Conservation (phyloP, 2,329 filamentous ascomycete genomes). For the Epichloe amarillans region DNA sequence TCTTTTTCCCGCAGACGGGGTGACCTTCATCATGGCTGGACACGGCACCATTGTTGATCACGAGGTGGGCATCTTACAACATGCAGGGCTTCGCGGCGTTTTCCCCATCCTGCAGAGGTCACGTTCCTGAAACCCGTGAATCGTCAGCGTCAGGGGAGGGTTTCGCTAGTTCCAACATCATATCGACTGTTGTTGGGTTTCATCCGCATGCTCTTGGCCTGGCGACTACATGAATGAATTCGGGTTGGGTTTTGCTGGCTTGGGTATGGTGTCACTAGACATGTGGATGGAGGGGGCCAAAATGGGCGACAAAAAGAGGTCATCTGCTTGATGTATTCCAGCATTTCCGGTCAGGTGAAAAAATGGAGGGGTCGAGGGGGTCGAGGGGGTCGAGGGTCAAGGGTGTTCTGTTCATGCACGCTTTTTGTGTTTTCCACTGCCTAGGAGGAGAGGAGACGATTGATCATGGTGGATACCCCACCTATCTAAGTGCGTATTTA, state of each 20-base stretch:
- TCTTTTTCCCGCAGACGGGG: background rate
- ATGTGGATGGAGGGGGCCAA: background rate
- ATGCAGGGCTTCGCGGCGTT: background rate
- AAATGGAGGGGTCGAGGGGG: too few species aligned
- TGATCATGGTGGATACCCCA: too few species aligned
- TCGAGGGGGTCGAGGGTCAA: too few species aligned
- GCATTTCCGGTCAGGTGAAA: background rate
- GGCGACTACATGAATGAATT: background rate
- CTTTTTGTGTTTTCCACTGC: background rate
- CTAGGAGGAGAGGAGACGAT: too few species aligned
- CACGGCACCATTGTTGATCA: background rate
- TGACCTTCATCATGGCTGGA: background rate
- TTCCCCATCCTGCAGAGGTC: background rate
- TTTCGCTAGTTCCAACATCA: too few species aligned
- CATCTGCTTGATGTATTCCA: background rate
- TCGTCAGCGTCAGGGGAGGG: background rate
- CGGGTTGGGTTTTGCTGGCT: background rate
- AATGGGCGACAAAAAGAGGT: background rate
- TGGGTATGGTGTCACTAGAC: background rate
- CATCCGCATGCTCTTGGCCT: background rate
- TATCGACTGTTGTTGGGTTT: background rate
- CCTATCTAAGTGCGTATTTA: background rate
- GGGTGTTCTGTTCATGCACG: background rate
- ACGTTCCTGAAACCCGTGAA: background rate
- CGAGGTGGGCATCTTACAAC: background rate